Base-by-base conservation (phyloP, 306 rosid genomes). In the Quercus alba region DNA sequence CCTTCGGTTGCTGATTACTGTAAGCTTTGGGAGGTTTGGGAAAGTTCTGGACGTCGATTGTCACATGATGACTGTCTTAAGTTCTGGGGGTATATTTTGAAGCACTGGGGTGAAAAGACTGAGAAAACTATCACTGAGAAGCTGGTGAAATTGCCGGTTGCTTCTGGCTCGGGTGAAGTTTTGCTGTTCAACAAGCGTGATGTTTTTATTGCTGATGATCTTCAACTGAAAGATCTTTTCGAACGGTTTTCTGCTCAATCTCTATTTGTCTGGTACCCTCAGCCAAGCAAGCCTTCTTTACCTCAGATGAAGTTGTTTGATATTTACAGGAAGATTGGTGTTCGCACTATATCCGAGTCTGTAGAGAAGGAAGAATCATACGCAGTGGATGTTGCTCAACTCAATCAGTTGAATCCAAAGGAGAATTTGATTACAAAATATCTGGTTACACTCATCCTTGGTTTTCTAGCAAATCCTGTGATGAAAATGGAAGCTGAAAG, bases 261-360 rank as follows among this genome's bases (percentile, higher is more conserved):
- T 3, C 30, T 91, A n/a, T 91, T 94, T 80, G 97, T 90, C 8
- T 94, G 97, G 95, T 86, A 80, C 82, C 97, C 95, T 69, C 87
- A 69, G 70, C 79, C 81, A 26, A 84, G 84, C 73, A 21, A 81
- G 83, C 81, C 77, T 25, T 81, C 80, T 55, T 66, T 80, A 41
- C 73, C 87, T n/a, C 75, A 89, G 51, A 58, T 77, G 6, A 56
- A 80, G 30, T 56, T 88, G 73, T 81, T 86, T 68, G 93, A 82
- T 35, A 75, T 90, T 4, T 93, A 87, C 77, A 72, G 75, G 71
- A 81, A 85, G 35, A 80, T 90, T 0, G 98, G 98, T 59, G 94
- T 87, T 69, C 78, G 77, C 13, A 77, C 81, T 11, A 88, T 90
- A 61, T 93, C 97, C 19, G 92, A 90, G 79, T 84, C 86, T 9